phyloP scores from a whole-genome alignment of 2,329 filamentous ascomycete genomes.

The Xylaria sp. region DNA sequence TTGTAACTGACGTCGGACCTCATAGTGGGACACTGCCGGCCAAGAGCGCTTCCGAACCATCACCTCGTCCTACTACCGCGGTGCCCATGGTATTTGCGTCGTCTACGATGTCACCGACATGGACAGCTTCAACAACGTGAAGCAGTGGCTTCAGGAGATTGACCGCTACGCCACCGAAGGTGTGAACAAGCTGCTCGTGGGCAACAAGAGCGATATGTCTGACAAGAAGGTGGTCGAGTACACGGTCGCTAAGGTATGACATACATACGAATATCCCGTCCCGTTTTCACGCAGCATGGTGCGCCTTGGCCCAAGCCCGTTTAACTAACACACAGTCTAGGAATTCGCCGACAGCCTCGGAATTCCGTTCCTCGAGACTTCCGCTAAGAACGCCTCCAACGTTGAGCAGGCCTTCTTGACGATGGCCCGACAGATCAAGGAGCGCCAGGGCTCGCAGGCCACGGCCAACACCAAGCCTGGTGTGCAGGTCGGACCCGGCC shows the following conservation, averaged over 20 bases:
- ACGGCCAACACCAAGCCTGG: conserved; percentile 98
- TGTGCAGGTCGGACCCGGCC: conserved; percentile 93
- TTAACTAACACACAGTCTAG: conserved; percentile 59
- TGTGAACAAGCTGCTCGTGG: conserved; percentile 98
- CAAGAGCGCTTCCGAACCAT: conserved; percentile 99
- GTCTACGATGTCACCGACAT: conserved; percentile 99
- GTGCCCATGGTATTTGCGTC: conserved; percentile 98
- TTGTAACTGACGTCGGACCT: conserved; percentile 48
- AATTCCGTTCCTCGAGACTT: conserved; percentile 99
- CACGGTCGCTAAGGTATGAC: conserved; percentile 92
- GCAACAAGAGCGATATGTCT: conserved; percentile 99
- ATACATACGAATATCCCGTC: conserved; percentile 17
- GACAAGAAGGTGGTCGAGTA: conserved; percentile 99
- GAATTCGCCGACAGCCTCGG: conserved; percentile 99
- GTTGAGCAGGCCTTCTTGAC: conserved; percentile 99
- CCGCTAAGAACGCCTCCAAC: conserved; percentile 99
- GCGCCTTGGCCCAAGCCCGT: background rate
- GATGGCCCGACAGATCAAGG: conserved; percentile 99
- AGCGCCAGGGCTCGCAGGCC: conserved; percentile 97
- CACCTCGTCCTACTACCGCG: conserved; percentile 99
- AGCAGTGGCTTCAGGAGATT: conserved; percentile 99
- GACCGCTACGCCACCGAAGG: conserved; percentile 99
- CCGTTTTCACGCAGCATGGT: background rate
- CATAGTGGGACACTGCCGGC: conserved; percentile 98
- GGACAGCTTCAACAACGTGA: conserved; percentile 99